Base-by-base conservation (phyloP, 1,284 basidiomycete genomes). In the Pascua guehoae region DNA sequence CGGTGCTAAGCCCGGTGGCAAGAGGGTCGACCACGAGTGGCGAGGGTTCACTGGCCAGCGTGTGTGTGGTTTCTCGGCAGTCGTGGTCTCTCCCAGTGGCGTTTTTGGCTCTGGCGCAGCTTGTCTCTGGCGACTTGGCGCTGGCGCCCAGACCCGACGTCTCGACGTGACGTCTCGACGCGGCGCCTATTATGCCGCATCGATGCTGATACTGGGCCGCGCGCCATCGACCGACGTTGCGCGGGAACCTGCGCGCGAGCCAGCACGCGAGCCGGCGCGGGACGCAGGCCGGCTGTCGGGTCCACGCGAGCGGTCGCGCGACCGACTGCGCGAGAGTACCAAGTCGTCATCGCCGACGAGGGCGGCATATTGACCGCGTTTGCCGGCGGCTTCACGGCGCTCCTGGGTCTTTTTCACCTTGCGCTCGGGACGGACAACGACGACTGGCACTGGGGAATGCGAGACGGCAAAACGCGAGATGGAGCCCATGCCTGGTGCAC, bases 361-460 rank as follows among this genome's bases (percentile, higher is more conserved):
- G 3, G 71, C 73, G 16, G 73, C 71, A 73, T 91, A 89, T 52
- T 82, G 85, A 2, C 89, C 88, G 36, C 90, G 81, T 74, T 91
- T 93, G 2, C 89, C 90, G 67, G 92, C 85, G 44, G 87, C 88
- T 51, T 87, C 81, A 41, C 91, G 83, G 73, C 92, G 92, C 68
- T 87, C 88, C 56, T 88, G 79, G 1, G 85, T 85, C 74, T 92
- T 92, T 64, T 83, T 83, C n/a, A 91, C 86, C 71, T 91, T 91
- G 49, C 88, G 83, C 67, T 92, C 89, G 1, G 91, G 91, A 8
- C 79, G 82, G 41, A 95, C 90, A 55, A 95, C 92, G 61, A 96
- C 90, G 63, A 94, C 89, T 0, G 92, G 92, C 0, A 95, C 89
- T 2, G 91, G 90, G 2, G 90, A 92, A 69, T 89, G 90, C 11